Evolutionary conservation across 257 asterid species (phyloP), one percentile per base, ranked within the genome.

Genomic region (Nyctanthes arbortristis): DNA sequence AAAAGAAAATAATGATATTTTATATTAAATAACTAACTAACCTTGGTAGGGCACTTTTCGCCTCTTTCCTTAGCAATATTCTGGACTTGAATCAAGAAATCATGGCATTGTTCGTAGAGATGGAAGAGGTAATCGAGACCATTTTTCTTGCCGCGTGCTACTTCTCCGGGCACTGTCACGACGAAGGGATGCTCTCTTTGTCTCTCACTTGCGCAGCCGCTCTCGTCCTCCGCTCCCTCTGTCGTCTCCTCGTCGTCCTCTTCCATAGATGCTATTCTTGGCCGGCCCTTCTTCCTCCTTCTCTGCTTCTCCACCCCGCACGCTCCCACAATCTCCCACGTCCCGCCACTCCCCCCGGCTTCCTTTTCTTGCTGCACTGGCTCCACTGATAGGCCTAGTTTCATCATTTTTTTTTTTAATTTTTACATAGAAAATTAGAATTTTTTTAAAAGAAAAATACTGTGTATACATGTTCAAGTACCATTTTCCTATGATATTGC

Each of bases 101-200:
- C 95, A 3, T 96, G 84, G 75, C 99, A 94, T 56, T 91, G 99
- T 56, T 94, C 99, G 29, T 94, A 94, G 29, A 94, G 89, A 60
- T 91, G 96, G 83, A 94, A 94, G 7, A 94, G 87, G 61, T 94
- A 94, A 75, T 94, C 99, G 24, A 94, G 85, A 22, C 99, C 97
- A 72, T 93, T 93, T 85, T 93, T 93, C 69, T 93, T 93, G 70
- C 99, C 99, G 73, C 99, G 97, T 66, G 99, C 99, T 78, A 93
- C 99, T 86, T 93, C 99, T 22, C 99, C 99, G 0, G 99, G 99
- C 86, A 91, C 99, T 32, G 99, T 93, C 62, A 93, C 99, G 12
- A 91, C 91, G 75, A 93, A 93, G 0, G 99, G 99, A 66, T 93
- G 99, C 84, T 93, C 99, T 68, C 97, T 80, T 74, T 93, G 99